These are phyloP conservation scores for Geotrichum macrosporum DNA, from an alignment of 1,139 yeast genomes.

Conservation along the genomic window DNA sequence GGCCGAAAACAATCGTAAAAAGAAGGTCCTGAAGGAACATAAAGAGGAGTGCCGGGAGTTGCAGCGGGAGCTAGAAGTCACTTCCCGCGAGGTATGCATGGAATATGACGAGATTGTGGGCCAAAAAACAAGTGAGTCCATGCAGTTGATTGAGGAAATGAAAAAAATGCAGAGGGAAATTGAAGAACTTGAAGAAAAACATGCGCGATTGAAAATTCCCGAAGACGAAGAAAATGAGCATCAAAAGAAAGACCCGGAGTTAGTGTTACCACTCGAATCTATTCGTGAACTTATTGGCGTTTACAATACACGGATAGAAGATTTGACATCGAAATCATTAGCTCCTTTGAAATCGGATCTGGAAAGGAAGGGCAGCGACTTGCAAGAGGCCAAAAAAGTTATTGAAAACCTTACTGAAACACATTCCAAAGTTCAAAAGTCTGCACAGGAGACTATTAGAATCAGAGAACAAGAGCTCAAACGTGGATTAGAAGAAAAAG, in stretches of 20 bases:
- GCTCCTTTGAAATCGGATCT: neutral
- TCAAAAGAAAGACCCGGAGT: conserved; percentile 26
- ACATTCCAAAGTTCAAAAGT: neutral
- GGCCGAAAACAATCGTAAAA: conserved; percentile 32
- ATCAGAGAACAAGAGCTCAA: conserved; percentile 22
- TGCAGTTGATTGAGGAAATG: conserved; percentile 30
- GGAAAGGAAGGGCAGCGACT: neutral
- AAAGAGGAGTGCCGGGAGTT: conserved; percentile 20
- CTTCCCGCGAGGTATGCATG: conserved; percentile 26
- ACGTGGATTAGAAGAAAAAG: conserved; percentile 24
- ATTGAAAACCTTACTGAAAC: neutral
- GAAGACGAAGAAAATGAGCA: conserved; percentile 17
- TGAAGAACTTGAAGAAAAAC: conserved; percentile 24
- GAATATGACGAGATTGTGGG: conserved; percentile 30
- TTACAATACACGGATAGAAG: conserved; percentile 48
- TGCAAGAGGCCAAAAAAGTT: no score
- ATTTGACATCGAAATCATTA: conserved; percentile 19
- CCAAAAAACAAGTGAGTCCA: conserved; percentile 22
- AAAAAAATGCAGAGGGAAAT: conserved; percentile 31
- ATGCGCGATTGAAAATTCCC: conserved; percentile 25
- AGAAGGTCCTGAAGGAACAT: conserved; percentile 31
- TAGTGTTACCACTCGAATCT: conserved; percentile 32
- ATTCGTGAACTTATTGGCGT: conserved; percentile 25
- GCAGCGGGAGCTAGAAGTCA: conserved; percentile 9
- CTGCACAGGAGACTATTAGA: conserved; percentile 23